Percentiles rank a stretch among this genome's conserved stretches.
phyloP scores from a whole-genome alignment of 495 filamentous ascomycete species.

The Friedmanniomyces endolithicus region DNA sequence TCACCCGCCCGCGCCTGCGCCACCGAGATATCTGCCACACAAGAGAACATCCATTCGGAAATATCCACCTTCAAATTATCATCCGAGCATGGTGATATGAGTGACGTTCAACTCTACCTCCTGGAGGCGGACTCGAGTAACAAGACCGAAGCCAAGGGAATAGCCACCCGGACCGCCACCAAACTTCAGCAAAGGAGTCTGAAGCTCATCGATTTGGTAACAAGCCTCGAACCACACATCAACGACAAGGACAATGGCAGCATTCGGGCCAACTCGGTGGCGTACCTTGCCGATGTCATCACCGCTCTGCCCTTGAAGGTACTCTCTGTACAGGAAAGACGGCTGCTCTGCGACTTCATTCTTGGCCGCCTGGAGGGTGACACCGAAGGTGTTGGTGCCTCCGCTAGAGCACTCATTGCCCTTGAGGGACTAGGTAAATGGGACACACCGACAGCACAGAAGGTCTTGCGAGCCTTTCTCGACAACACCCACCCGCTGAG shows the following conservation, averaged over 20 bases:
- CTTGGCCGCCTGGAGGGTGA: conserved; percentile 31
- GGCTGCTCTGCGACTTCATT: conserved; percentile 32
- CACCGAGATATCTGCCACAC: background rate
- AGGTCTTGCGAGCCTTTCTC: conserved; percentile 28
- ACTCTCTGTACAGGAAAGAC: conserved; percentile 53
- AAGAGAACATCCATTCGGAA: background rate
- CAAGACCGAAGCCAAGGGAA: conserved; percentile 45
- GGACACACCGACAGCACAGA: conserved; percentile 26
- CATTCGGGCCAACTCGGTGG: conserved; percentile 51
- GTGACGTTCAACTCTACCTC: conserved; percentile 52
- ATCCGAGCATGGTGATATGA: conserved; percentile 31
- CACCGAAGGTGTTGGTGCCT: conserved; percentile 27
- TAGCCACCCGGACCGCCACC: conserved; percentile 46
- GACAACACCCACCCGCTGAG: conserved; percentile 28
- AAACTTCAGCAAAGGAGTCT: conserved; percentile 49
- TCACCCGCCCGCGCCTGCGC: background rate
- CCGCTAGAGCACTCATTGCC: conserved; percentile 26
- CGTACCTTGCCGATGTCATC: conserved; percentile 56
- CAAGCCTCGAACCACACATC: conserved; percentile 56
- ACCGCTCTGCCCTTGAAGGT: conserved; percentile 43
- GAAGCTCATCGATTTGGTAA: conserved; percentile 54
- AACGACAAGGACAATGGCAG: conserved; percentile 52
- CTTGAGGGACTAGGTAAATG: conserved; percentile 31
- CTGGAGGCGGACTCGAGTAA: conserved; percentile 47
- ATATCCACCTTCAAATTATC: background rate